A percentile compares a stretch with the other conserved stretches of the same genome.
phyloP scores from a whole-genome alignment of 352 stramenopile species.

The Globisporangium megalacanthum region DNA sequence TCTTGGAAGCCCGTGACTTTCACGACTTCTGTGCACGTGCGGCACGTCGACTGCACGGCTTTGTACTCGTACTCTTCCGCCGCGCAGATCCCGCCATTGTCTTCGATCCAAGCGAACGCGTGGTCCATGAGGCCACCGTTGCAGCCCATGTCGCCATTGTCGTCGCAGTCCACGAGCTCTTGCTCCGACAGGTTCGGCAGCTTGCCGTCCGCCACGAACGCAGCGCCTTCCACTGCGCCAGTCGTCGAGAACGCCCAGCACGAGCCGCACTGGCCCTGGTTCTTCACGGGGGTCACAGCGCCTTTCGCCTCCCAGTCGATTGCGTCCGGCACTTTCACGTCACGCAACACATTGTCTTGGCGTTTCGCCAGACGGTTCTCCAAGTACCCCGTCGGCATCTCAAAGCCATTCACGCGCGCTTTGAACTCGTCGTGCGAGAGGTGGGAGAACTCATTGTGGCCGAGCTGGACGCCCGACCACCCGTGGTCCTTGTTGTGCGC shows the following conservation, averaged over 20 bases:
- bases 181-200: slow-evolving; percentile 95
- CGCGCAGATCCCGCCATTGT: slow-evolving; percentile 89
- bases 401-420: slow-evolving; percentile 47
- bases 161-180: slow-evolving; percentile 97
- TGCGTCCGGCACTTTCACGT: slow-evolving; percentile 52
- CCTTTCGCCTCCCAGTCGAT: slow-evolving; percentile 95
- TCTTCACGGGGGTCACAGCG: slow-evolving; percentile 96
- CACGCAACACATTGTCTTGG: slow-evolving; percentile 19
- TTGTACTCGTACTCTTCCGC: slow-evolving; percentile 96
- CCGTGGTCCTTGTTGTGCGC: slow-evolving; percentile 80
- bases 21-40: slow-evolving; percentile 76
- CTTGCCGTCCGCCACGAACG: slow-evolving; percentile 90
- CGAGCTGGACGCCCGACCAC: slow-evolving; percentile 79
- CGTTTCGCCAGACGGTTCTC: slow-evolving; percentile 45
- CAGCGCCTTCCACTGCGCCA: slow-evolving; percentile 95
- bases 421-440: slow-evolving; percentile 95
- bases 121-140: slow-evolving; percentile 98
- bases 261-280: slow-evolving; percentile 97
- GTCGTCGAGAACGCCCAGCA: slow-evolving; percentile 99
- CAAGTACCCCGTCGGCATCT: slow-evolving; percentile 47
- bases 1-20: slow-evolving; percentile 89
- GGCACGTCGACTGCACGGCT: slow-evolving; percentile 64
- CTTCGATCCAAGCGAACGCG: slow-evolving; percentile 94
- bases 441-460: slow-evolving; percentile 94
- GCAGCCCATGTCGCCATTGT: slow-evolving; percentile 94